Base-by-base conservation (phyloP, 129 eudicot species). In the Gnaphalium uliginosum region DNA sequence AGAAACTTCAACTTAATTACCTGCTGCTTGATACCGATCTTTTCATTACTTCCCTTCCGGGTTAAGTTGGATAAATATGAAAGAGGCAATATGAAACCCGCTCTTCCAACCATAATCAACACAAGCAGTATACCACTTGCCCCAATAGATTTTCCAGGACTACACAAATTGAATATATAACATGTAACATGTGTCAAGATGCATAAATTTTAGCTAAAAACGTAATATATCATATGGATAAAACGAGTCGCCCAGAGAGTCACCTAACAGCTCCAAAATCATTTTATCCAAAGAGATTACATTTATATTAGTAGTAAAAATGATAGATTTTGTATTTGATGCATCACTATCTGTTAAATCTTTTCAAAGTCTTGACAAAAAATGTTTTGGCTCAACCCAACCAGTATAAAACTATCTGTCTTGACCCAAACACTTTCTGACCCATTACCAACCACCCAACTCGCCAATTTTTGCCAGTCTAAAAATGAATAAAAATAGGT, bases 21-120 rank as follows among this genome's bases (percentile, higher is more conserved):
- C 87, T 88, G 95, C 66, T 93, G 96, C 73, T 78, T 93, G 35
- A 79, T 25, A 10, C 60, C 77, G 67, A 93, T 48, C 61, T 73
- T 80, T 67, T 86, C 88, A 61, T 51, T 23, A 64, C 27, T 6
- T 14, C 78, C 68, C 32, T 65, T 83, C 39, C 81, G 78, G 35
- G 79, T 41, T 11, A 83, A 83, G 81, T 89, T 92, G 54, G 85
- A 81, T 65, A 92, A 68, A 39, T 50, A 81, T 17, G 96, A 92
- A 61, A 93, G 81, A 0, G 95, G 96, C 68, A 93, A 86, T 29
- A 93, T 79, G 56, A 82, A 90, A 27, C 85, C 35, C 33, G 98
- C 98, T 71, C 98, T 81, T 75, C 96, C 96, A 61, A 93, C 26
- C 82, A 90, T 46, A 51, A 90, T 89, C 51, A 93, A 76, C 72